Evolutionary conservation across 305 asterid species (phyloP).

Genomic region (Fraxinus angustifolia): DNA sequence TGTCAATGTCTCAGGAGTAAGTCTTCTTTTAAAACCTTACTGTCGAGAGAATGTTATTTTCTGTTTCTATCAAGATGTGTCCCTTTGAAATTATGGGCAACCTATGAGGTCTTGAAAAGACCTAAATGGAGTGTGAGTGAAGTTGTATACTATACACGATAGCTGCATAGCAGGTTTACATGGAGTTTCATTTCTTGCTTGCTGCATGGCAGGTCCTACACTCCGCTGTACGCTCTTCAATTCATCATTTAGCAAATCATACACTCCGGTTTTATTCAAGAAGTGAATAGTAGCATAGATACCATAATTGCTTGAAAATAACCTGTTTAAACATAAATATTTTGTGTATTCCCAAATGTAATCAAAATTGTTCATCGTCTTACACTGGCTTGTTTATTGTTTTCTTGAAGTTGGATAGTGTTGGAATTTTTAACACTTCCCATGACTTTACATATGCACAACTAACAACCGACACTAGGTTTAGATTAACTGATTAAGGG

Average conservation of each 20-base stretch:
- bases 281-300: neutral
- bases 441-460: neutral
- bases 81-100: conserved; percentile 5
- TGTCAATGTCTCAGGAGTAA: conserved; percentile 12
- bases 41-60: neutral
- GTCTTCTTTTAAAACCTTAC: neutral
- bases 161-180: neutral
- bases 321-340: neutral
- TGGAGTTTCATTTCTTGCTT: neutral
- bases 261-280: neutral
- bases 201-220: neutral
- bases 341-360: neutral
- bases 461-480: neutral
- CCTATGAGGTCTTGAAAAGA: conserved; percentile 10
- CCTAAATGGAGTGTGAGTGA: neutral
- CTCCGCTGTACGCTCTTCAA: neutral
- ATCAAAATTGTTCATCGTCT: neutral
- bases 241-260: neutral
- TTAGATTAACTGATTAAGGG: neutral
- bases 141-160: neutral
- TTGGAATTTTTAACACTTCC: neutral
- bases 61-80: neutral
- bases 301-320: neutral
- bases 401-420: neutral
- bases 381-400: neutral